A percentile compares a stretch with the other conserved stretches of the same genome.
Conservation (phyloP, 179 eudicot genomes). For the Gypsophila paniculata region DNA sequence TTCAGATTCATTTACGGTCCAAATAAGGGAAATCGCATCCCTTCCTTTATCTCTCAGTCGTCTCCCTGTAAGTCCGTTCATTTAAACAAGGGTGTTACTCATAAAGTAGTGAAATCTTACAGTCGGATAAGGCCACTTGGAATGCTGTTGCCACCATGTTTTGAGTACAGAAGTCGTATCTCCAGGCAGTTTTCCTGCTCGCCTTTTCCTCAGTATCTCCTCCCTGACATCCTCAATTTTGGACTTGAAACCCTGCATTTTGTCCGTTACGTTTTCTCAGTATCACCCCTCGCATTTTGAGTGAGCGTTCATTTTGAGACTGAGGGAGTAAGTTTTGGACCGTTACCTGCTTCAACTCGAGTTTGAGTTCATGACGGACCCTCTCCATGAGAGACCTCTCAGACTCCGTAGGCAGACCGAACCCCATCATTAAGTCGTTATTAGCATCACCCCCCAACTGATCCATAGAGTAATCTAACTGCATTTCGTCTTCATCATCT, state of each 20-base stretch:
- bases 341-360: constrained; percentile 83
- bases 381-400: constrained; percentile 92
- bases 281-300: no score
- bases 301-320: background rate
- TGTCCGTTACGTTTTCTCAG: background rate
- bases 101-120: constrained; percentile 28
- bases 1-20: no score
- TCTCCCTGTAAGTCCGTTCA: no score
- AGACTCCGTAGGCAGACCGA: constrained; percentile 97
- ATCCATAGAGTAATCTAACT: constrained; percentile 57
- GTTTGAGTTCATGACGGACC: constrained; percentile 87
- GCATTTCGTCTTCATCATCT: constrained; percentile 87
- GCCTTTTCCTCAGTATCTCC: constrained; percentile 75
- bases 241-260: constrained; percentile 53
- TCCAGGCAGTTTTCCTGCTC: constrained; percentile 72
- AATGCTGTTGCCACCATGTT: constrained; percentile 65
- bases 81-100: no score
- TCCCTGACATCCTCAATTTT: constrained; percentile 74
- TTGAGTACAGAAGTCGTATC: constrained; percentile 64
- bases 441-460: constrained; percentile 48
- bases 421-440: constrained; percentile 85
- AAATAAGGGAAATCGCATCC: background rate
- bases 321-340: background rate
- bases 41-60: no score
- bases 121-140: constrained; percentile 71